These are phyloP conservation scores for Trichoderma asperellum DNA, from an alignment of 2,329 filamentous ascomycete species.

Conservation along the genomic window DNA sequence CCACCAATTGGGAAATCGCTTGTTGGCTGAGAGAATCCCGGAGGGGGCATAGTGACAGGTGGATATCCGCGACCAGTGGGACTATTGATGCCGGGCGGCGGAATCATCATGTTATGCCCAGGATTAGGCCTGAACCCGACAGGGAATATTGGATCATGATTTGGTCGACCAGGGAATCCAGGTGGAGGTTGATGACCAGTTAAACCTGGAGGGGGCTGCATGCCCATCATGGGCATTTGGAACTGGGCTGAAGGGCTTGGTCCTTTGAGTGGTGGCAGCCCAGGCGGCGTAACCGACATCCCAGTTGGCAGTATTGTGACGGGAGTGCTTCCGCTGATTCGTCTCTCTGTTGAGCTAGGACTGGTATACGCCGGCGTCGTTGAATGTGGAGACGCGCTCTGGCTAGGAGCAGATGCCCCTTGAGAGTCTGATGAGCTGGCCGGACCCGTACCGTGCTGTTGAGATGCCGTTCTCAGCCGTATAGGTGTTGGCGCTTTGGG, in stretches of 20 bases:
- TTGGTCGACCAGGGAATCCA: constrained; percentile 61
- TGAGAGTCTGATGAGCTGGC: constrained; percentile 73
- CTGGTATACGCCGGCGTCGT: constrained; percentile 68
- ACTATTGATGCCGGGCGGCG: constrained; percentile 56
- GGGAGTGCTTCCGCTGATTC: constrained; percentile 55
- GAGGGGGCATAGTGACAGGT: constrained; percentile 43
- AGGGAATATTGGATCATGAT: constrained; percentile 55
- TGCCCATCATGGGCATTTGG: constrained; percentile 58
- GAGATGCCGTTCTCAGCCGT: constrained; percentile 75
- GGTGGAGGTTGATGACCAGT: constrained; percentile 46
- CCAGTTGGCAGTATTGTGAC: constrained; percentile 39
- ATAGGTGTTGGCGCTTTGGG: constrained; percentile 82
- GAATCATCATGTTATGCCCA: constrained; percentile 51
- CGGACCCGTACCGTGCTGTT: constrained; percentile 75
- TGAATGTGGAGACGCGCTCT: constrained; percentile 63
- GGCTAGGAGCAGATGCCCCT: constrained; percentile 58
- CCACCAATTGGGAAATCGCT: constrained; percentile 40
- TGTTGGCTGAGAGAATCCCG: constrained; percentile 42
- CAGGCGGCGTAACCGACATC: constrained; percentile 62
- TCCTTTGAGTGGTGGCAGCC: constrained; percentile 39
- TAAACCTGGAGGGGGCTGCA: constrained; percentile 51
- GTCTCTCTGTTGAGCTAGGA: constrained; percentile 66
- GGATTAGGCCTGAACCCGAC: constrained; percentile 52
- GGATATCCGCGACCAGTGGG: constrained; percentile 51
- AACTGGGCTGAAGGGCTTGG: constrained; percentile 52